These are phyloP conservation scores for Lactarius evosmus DNA, from an alignment of 768 basidiomycete species.

Conservation along the genomic window DNA sequence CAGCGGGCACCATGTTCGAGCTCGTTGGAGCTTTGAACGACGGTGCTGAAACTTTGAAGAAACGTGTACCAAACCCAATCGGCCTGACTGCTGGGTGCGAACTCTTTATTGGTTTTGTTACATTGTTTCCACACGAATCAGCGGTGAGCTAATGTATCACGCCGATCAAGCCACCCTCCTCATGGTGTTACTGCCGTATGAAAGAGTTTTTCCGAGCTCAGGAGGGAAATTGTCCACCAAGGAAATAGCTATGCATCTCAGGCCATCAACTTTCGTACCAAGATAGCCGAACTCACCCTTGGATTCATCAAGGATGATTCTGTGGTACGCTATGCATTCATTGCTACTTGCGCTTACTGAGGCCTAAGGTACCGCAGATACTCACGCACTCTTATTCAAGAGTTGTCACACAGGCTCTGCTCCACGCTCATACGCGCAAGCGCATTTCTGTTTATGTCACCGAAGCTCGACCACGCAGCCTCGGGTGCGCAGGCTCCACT, in stretches of 20 bases:
- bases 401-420: slow-evolving; percentile 89
- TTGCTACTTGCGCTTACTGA: slow-evolving; percentile 23
- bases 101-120: slow-evolving; percentile 87
- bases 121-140: slow-evolving; percentile 77
- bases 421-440: slow-evolving; percentile 87
- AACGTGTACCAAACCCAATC: slow-evolving; percentile 70
- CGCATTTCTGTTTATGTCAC: slow-evolving; percentile 97
- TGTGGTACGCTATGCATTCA: slow-evolving; percentile 48
- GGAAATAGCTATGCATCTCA: slow-evolving; percentile 73
- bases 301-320: slow-evolving; percentile 95
- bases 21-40: slow-evolving; percentile 80
- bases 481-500: slow-evolving; percentile 56
- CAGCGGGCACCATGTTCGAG: slow-evolving; percentile 92
- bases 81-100: slow-evolving; percentile 87
- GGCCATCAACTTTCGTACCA: slow-evolving; percentile 81
- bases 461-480: slow-evolving; percentile 86
- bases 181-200: slow-evolving; percentile 18
- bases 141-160: slow-evolving; percentile 48
- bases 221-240: slow-evolving; percentile 76
- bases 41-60: slow-evolving; percentile 61
- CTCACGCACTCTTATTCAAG: slow-evolving; percentile 96
- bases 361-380: slow-evolving; percentile 52
- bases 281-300: slow-evolving; percentile 85
- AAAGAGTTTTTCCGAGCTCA: slow-evolving; percentile 82
- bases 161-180: slow-evolving; percentile 22